Evolutionary conservation across 768 basidiomycete genomes (phyloP).

Genomic region (Cyclocybe cylindracea): DNA sequence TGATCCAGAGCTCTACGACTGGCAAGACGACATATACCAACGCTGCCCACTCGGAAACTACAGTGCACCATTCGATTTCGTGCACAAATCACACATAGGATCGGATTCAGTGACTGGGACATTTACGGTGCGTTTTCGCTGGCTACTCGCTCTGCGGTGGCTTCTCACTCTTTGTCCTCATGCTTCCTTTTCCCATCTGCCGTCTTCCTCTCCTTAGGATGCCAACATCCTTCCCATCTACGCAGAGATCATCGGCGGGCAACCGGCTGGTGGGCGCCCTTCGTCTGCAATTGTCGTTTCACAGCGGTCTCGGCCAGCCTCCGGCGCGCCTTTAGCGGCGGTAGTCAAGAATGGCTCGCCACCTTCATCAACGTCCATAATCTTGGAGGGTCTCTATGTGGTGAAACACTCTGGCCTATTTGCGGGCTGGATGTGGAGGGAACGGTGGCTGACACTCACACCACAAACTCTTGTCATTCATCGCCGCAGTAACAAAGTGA

Average conservation of each 20-base stretch:
- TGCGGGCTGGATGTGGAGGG: slow-evolving; percentile 74
- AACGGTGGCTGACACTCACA: slow-evolving; percentile 74
- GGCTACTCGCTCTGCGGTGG: slow-evolving; percentile 1
- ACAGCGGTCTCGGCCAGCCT: slow-evolving; percentile 20
- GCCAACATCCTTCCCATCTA: slow-evolving; percentile 26
- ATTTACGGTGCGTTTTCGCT: slow-evolving; percentile 26
- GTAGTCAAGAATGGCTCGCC: slow-evolving; percentile 11
- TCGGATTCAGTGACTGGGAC: slow-evolving; percentile 28
- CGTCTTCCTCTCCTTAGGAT: slow-evolving; percentile 17
- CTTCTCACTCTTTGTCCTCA: neutral
- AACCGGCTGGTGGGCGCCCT: slow-evolving; percentile 5
- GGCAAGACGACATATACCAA: slow-evolving; percentile 47
- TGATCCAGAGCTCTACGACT: slow-evolving; percentile 44
- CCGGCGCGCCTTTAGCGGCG: slow-evolving; percentile 13
- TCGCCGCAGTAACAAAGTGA: slow-evolving; percentile 65
- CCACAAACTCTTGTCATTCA: slow-evolving; percentile 68
- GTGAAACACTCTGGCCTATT: slow-evolving; percentile 76
- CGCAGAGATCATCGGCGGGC: slow-evolving; percentile 24
- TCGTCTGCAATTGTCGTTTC: slow-evolving; percentile 12
- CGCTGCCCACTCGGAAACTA: slow-evolving; percentile 37
- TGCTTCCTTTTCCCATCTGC: neutral
- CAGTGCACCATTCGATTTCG: slow-evolving; percentile 37
- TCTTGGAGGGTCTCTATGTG: slow-evolving; percentile 60
- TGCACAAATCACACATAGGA: slow-evolving; percentile 42
- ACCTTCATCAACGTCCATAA: slow-evolving; percentile 12